Evolutionary conservation across 208 protist genomes (phyloP), one percentile per base, ranked within the genome.

Genomic region (Angomonas deanei): DNA sequence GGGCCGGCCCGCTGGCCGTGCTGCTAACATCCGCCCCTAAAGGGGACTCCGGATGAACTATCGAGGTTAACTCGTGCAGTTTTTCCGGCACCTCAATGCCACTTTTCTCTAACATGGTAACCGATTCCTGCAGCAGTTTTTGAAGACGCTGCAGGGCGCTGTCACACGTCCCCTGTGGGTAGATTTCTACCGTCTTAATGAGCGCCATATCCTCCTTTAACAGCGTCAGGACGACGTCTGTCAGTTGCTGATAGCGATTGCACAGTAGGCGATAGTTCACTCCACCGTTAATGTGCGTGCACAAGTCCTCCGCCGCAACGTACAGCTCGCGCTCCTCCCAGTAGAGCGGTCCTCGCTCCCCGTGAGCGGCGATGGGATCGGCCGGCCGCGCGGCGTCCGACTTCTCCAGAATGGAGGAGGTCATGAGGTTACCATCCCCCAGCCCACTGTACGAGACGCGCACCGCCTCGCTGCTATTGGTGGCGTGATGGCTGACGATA

Each of bases 251-350:
- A 46, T 83, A 82, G 49, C 84, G 76, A 52, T 78, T 33, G 62
- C 72, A 90, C 34, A 94, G 39, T 2, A 56, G 3, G 3, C 88
- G 80, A 68, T 94, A 94, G 72, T 92, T 83, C 28, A 94, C 56
- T 30, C 88, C 88, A 21, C 88, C 85, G 64, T 90, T 94, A 5
- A 94, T 73, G 50, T 73, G 79, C 52, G 60, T 62, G 72, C 80
- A 90, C 1, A 94, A 66, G 8, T 85, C 79, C 50, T 89, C 80
- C 4, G 82, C 78, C 1, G 69, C 69, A 23, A 86, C 54, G 68
- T 80, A 91, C 3, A 94, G 69, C 64, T 92, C 85, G 0, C 80
- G 59, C 61, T 90, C 84, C 38, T 77, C 71, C 68, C 71, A 86
- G 57, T 80, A 87, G 26, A 31, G 23, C 13, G 5, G 19, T n/a